phyloP scores from a whole-genome alignment of 2,329 filamentous ascomycete genomes.

The Penicillium sumatraense region DNA sequence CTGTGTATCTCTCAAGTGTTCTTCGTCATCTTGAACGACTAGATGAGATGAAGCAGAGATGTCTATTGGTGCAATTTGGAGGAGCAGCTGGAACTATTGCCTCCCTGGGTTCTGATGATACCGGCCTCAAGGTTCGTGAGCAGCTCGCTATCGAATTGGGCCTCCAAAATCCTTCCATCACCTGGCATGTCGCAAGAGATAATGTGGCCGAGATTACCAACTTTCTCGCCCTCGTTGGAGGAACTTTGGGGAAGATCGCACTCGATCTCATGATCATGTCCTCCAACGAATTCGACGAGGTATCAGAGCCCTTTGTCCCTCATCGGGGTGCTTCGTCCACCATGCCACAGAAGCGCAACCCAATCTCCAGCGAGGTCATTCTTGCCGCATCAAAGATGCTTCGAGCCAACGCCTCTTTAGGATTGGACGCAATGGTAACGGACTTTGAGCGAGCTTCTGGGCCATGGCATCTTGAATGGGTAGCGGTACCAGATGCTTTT shows the following conservation, averaged over 20 bases:
- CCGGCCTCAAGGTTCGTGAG: constrained; percentile 55
- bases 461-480: constrained; percentile 65
- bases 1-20: constrained; percentile 11
- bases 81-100: constrained; percentile 61
- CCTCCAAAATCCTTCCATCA: constrained; percentile 56
- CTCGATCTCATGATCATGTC: constrained; percentile 63
- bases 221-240: constrained; percentile 59
- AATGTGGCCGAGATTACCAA: constrained; percentile 59
- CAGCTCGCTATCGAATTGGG: constrained; percentile 55
- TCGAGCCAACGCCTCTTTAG: constrained; percentile 56
- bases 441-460: constrained; percentile 63
- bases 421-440: constrained; percentile 60
- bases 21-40: constrained; percentile 11
- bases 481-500: constrained; percentile 59
- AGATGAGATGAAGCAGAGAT: constrained; percentile 9
- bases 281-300: constrained; percentile 60
- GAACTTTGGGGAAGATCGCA: constrained; percentile 60
- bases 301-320: constrained; percentile 60
- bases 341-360: constrained; percentile 65
- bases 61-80: constrained; percentile 40
- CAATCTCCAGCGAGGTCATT: constrained; percentile 62
- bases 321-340: constrained; percentile 60
- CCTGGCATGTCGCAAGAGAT: constrained; percentile 63
- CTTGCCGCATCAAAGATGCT: constrained; percentile 60
- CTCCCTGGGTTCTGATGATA: constrained; percentile 53